These are phyloP conservation scores for Aspergillus texensis DNA, from an alignment of 2,329 filamentous ascomycete species.

Conservation along the genomic window DNA sequence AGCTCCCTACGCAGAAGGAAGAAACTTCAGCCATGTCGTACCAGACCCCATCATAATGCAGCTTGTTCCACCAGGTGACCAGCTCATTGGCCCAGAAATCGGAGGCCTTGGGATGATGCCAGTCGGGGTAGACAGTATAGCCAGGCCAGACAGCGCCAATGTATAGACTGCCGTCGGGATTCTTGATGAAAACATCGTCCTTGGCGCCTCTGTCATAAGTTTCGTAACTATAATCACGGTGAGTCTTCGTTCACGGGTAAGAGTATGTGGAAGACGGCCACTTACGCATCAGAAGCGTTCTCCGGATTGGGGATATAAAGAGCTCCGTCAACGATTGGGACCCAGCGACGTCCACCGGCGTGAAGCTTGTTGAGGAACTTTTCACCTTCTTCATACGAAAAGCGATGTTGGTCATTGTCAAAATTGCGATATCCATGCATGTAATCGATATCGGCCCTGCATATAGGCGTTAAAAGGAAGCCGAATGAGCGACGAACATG, in stretches of 20 bases:
- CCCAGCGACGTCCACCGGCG: constrained; percentile 58
- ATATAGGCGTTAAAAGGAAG: neutral
- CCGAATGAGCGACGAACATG: neutral
- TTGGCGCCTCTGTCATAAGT: constrained; percentile 55
- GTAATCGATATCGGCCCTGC: constrained; percentile 54
- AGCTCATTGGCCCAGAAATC: constrained; percentile 63
- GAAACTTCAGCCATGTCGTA: constrained; percentile 66
- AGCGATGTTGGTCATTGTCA: constrained; percentile 57
- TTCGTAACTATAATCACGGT: constrained; percentile 44
- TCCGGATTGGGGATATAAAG: constrained; percentile 73
- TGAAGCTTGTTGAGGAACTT: constrained; percentile 58
- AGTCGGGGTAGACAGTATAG: constrained; percentile 65
- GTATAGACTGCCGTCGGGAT: constrained; percentile 58
- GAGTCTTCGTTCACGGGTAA: neutral
- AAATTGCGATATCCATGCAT: constrained; percentile 66
- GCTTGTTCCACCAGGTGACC: constrained; percentile 53
- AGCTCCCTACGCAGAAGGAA: constrained; percentile 71
- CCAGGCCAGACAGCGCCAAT: constrained; percentile 61
- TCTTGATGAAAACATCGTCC: constrained; percentile 54
- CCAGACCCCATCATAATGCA: constrained; percentile 59
- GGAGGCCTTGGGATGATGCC: constrained; percentile 60
- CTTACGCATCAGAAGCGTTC: constrained; percentile 67
- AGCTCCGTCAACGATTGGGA: constrained; percentile 64
- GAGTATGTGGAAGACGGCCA: constrained; percentile 33
- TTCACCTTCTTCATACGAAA: constrained; percentile 52